Evolutionary conservation across 441 rosid species (phyloP).

Genomic region (Adansonia rubrostipa): DNA sequence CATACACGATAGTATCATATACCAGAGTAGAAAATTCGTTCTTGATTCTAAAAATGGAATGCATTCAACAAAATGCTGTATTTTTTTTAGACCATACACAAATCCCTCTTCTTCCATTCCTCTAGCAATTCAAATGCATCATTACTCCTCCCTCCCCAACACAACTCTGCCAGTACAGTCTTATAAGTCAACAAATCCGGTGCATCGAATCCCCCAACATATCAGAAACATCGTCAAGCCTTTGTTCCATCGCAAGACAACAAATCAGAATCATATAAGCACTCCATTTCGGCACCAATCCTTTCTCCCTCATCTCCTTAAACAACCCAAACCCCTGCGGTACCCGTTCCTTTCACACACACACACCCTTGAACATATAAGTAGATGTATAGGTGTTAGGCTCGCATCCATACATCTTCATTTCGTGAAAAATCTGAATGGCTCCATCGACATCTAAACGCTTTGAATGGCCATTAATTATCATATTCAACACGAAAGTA

Average conservation of each 20-base stretch:
- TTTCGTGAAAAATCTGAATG: slow-evolving; percentile 62
- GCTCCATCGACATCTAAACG: slow-evolving; percentile 80
- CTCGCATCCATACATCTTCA: slow-evolving; percentile 80
- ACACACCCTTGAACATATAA: slow-evolving; percentile 73
- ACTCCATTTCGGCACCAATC: slow-evolving; percentile 61
- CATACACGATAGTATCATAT: not conserved
- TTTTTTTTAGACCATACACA: slow-evolving; percentile 67
- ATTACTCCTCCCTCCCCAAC: slow-evolving; percentile 65
- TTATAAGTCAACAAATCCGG: slow-evolving; percentile 81
- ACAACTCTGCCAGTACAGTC: slow-evolving; percentile 75
- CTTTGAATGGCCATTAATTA: slow-evolving; percentile 75
- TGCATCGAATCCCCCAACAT: slow-evolving; percentile 63
- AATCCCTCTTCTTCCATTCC: slow-evolving; percentile 69
- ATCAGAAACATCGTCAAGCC: slow-evolving; percentile 52
- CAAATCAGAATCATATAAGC: slow-evolving; percentile 76
- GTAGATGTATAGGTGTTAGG: slow-evolving; percentile 71
- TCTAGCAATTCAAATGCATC: slow-evolving; percentile 77
- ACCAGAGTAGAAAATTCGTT: slow-evolving; percentile 22
- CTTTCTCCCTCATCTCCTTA: slow-evolving; percentile 70
- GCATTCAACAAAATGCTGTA: slow-evolving; percentile 59
- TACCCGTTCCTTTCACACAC: slow-evolving; percentile 72
- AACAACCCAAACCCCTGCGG: slow-evolving; percentile 73
- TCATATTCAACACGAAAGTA: slow-evolving; percentile 76
- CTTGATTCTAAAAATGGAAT: slow-evolving; percentile 44
- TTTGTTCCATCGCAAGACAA: slow-evolving; percentile 68